Percentiles rank a stretch among this genome's conserved stretches.
These are phyloP conservation scores for Massospora cicadina DNA, from an alignment of 371 early-diverging fungal genomes.

Conservation along the genomic window DNA sequence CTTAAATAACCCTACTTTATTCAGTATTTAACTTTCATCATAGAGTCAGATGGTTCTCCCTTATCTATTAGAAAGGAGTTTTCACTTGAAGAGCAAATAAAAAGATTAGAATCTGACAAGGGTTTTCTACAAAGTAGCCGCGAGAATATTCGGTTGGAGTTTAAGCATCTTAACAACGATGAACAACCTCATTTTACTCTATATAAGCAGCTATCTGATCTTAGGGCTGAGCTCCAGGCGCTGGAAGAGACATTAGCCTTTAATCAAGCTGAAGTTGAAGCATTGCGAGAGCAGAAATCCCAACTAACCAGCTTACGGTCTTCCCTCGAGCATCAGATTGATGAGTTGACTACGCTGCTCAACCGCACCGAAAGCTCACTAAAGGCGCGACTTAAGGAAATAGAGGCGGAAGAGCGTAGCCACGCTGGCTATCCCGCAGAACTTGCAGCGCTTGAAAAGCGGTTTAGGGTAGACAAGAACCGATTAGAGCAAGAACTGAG, in stretches of 20 bases:
- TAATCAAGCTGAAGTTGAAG: not conserved
- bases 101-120: not conserved
- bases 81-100: not conserved
- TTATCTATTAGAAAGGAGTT: not conserved
- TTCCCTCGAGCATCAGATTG: not conserved
- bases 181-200: not conserved
- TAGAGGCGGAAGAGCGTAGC: not conserved
- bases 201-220: not conserved
- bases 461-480: not conserved
- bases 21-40: too few relatives aligned
- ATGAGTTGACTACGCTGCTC: not conserved
- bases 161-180: not conserved
- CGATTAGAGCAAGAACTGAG: not conserved
- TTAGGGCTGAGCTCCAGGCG: not conserved
- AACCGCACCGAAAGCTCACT: not conserved
- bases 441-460: not conserved
- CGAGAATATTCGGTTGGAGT: not conserved
- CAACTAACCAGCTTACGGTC: not conserved
- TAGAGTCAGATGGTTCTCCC: too few relatives aligned
- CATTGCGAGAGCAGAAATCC: not conserved
- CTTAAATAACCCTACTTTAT: too few relatives aligned
- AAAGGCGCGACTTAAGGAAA: not conserved
- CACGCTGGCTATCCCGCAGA: not conserved
- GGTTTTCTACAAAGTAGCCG: not conserved
- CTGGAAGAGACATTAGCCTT: not conserved